These are phyloP conservation scores for Trametes sanguinea DNA, from an alignment of 768 basidiomycete genomes.

Conservation along the genomic window DNA sequence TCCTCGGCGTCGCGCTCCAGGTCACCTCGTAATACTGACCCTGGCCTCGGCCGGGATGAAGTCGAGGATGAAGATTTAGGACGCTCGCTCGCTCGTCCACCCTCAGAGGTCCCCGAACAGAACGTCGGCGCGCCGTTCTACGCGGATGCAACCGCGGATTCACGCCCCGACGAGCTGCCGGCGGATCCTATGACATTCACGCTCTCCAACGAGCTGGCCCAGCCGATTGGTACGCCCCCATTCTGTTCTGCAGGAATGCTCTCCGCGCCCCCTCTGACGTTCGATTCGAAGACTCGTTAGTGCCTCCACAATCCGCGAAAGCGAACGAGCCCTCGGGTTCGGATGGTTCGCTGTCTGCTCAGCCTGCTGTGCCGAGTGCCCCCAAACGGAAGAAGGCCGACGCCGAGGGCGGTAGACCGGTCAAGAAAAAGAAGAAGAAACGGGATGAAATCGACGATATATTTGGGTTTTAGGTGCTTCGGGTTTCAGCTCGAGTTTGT, in stretches of 20 bases:
- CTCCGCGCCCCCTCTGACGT: not conserved
- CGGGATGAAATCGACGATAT: conserved; percentile 72
- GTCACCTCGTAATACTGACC: not conserved
- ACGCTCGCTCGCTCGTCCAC: conserved; percentile 10
- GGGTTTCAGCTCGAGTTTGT: not conserved
- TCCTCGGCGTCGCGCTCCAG: not conserved
- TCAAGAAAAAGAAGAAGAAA: conserved; percentile 42
- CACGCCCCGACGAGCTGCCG: not conserved
- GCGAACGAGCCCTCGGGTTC: not conserved
- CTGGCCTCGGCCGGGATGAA: not conserved
- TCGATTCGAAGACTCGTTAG: not conserved
- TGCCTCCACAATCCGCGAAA: not conserved
- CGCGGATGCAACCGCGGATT: conserved; percentile 8
- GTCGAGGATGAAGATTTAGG: conserved; percentile 26
- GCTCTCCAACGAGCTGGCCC: conserved; percentile 11
- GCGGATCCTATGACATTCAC: conserved; percentile 5
- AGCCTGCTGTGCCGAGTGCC: not conserved
- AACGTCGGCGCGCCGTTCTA: not conserved
- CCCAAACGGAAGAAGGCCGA: conserved; percentile 21
- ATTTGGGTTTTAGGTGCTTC: conserved; percentile 44
- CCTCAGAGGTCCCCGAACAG: not conserved
- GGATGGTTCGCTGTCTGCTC: too few relatives aligned
- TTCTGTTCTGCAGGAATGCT: not conserved
- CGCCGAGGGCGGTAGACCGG: conserved; percentile 26
- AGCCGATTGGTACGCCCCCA: conserved; percentile 3